phyloP scores from a whole-genome alignment of 306 rosid species.

The Quercus mongolica region DNA sequence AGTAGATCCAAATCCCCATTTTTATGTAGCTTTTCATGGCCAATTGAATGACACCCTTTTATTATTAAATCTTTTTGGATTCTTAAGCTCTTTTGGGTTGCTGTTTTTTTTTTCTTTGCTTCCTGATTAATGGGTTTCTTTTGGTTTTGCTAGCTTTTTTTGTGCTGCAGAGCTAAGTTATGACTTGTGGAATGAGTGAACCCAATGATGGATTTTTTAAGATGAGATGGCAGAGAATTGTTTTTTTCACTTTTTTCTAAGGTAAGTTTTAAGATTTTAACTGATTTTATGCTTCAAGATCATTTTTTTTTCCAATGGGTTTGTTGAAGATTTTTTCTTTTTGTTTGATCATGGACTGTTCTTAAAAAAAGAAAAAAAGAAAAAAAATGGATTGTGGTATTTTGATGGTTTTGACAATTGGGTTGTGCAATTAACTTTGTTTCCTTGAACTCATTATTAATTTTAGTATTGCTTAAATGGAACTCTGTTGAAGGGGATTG shows the following conservation, averaged over 20 bases:
- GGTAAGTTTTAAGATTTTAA: conserved; percentile 14
- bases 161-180: conserved; percentile 9
- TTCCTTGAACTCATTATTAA: neutral
- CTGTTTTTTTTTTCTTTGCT: conserved; percentile 9
- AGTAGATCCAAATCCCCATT: conserved; percentile 63
- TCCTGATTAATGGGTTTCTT: conserved; percentile 30
- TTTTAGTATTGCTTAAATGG: neutral
- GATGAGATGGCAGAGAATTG: neutral
- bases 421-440: neutral
- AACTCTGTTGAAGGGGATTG: neutral
- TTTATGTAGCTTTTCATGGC: conserved; percentile 34
- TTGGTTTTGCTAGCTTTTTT: conserved; percentile 1
- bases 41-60: neutral
- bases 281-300: neutral
- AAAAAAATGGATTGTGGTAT: neutral
- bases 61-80: too few relatives aligned
- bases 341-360: neutral
- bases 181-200: conserved; percentile 22
- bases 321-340: neutral
- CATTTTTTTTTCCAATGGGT: neutral
- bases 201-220: conserved; percentile 11
- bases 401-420: conserved; percentile 4
- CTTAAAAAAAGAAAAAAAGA: neutral
- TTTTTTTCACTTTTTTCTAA: neutral
- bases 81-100: conserved; percentile 21